Evolutionary conservation across 2,329 filamentous ascomycete species (phyloP), one percentile per base, ranked within the genome.

Genomic region (Thelonectria olida): DNA sequence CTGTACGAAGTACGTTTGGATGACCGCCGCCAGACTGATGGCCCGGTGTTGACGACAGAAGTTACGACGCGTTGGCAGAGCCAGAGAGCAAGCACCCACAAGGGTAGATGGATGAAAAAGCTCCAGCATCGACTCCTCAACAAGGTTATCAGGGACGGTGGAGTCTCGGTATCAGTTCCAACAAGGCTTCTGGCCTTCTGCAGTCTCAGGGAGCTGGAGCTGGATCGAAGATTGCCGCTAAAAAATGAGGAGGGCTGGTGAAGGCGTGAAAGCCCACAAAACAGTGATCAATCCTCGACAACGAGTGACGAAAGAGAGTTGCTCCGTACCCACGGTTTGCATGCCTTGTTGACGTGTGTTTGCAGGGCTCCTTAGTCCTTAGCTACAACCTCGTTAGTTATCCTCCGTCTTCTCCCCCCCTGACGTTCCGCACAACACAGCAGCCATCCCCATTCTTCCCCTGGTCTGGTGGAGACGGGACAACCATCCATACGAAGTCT

Each of bases 391-490:
- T 42, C 39, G 17, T 12, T 8, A 4, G 19, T 20, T 44, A 9
- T 42, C 38, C 4, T 19, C 20, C 17, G 9, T 22, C 15, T 19
- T 10, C 44, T 28, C 41, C 39, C 23, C 49, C 36, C 50, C 48
- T 34, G 22, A 45, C 62, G 51, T 51, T 56, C 51, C 54, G 25
- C 45, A 44, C 38, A 38, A 60, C 41, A 57, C 41, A 64, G 17
- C 42, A 42, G 19, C 10, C 23, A 42, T 27, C 27, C 60, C 57
- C 41, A 17, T 23, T 44, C 19, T 34, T 34, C 31, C 31, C n/a
- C 67, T 58, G 39, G 45, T 36, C 41, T 47, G 25, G 66, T 68
- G 66, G 66, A 58, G 64, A 50, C 34, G 34, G 34, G 54, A 45
- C 20, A 25, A 28, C 54, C 48, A 17, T 51, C 58, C 54, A 65